Percentiles rank a stretch among this genome's conserved stretches.
Conservation (phyloP, 129 eudicot genomes). For the Arctium minus region DNA sequence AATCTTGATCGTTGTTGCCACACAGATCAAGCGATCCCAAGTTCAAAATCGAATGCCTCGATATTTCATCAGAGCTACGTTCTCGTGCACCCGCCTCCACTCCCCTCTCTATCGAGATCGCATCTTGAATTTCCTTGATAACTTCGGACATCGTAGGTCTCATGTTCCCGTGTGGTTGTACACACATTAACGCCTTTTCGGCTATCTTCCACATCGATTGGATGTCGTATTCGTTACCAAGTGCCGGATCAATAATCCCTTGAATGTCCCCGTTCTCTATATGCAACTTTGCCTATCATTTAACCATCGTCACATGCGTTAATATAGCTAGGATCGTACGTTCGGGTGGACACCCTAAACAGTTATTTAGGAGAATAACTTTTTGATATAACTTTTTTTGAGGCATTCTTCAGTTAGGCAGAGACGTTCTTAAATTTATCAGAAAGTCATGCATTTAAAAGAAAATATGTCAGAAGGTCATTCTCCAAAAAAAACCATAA, state of each 20-base stretch:
- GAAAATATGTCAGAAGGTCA: neutral
- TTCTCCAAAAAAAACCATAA: neutral
- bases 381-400: too few relatives aligned
- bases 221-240: constrained; percentile 70
- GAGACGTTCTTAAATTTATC: neutral
- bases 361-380: neutral
- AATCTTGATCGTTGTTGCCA: constrained; percentile 59
- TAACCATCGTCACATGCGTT: neutral
- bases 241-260: constrained; percentile 83
- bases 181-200: constrained; percentile 92
- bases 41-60: constrained; percentile 56
- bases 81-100: constrained; percentile 49
- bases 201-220: constrained; percentile 99
- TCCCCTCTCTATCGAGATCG: constrained; percentile 70
- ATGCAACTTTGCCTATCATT: constrained; percentile 75
- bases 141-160: constrained; percentile 94
- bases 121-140: constrained; percentile 91
- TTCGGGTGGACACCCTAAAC: neutral
- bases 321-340: neutral
- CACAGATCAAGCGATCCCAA: constrained; percentile 63
- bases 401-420: neutral
- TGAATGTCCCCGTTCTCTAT: constrained; percentile 95
- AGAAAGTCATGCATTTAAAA: neutral
- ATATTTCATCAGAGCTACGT: constrained; percentile 71
- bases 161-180: constrained; percentile 80